A percentile compares a stretch with the other conserved stretches of the same genome.
phyloP scores from a whole-genome alignment of 1,284 basidiomycete genomes.

The Xerocomus minutiporus region DNA sequence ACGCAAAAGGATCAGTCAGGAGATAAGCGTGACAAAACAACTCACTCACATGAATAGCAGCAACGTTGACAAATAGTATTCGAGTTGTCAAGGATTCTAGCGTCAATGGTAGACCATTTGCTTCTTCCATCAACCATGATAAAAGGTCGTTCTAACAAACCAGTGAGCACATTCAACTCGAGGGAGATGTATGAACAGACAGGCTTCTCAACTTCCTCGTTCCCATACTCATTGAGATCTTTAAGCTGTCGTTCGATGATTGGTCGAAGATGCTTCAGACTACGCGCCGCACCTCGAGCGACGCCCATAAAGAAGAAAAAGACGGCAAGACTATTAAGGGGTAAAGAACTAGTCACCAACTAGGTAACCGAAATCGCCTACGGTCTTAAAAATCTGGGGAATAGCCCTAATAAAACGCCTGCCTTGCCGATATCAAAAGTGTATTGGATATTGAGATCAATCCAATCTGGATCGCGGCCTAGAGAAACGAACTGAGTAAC shows the following conservation, averaged over 20 bases:
- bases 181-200: constrained; percentile 26
- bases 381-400: constrained; percentile 39
- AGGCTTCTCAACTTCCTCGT: constrained; percentile 37
- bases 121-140: constrained; percentile 43
- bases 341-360: not conserved
- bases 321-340: not conserved
- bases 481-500: not conserved
- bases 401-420: constrained; percentile 28
- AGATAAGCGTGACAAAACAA: not conserved
- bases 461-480: constrained; percentile 31
- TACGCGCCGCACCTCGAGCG: not conserved
- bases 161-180: constrained; percentile 26
- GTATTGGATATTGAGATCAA: constrained; percentile 33
- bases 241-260: constrained; percentile 36
- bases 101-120: constrained; percentile 29
- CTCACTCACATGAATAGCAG: not conserved
- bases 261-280: constrained; percentile 29
- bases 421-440: constrained; percentile 32
- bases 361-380: constrained; percentile 17
- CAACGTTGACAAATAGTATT: constrained; percentile 32
- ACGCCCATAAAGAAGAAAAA: not conserved
- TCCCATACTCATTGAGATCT: constrained; percentile 31
- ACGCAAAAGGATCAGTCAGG: not conserved
- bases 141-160: constrained; percentile 35
- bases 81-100: constrained; percentile 29